Evolutionary conservation across 2,329 filamentous ascomycete species (phyloP), one percentile per base, ranked within the genome.

Genomic region (Orbilia blumenaviensis): DNA sequence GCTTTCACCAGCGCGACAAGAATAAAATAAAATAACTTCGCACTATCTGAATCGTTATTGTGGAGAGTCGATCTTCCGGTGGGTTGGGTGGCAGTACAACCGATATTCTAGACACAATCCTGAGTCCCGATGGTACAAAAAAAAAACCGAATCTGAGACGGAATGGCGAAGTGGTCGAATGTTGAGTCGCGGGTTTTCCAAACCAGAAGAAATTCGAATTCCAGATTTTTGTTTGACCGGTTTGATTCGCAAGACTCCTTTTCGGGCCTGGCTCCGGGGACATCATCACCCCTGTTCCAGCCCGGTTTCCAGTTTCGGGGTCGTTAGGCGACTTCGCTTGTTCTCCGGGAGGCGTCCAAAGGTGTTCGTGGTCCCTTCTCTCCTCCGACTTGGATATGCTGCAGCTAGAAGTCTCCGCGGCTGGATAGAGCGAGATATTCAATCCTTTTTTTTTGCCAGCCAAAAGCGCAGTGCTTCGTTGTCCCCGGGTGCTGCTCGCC

Each of bases 201-300:
- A n/a, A 56, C 56, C 54, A 71, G 56, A 60, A n/a, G 56, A 62
- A 54, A 62, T 62, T 48, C 61, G 36, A 54, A 54, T 54, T 62
- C 34, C 61, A 32, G 52, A 61, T 66, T 52, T 66, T 52, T 50
- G 62, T 74, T 74, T 74, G 69, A 66, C 64, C 54, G 42, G 66
- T 69, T 69, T 69, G 66, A 56, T 73, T 73, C 68, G 68, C 60
- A 23, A 42, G 56, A 54, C 68, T 73, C 68, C 68, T 73, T 74
- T 74, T 74, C 69, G 62, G 69, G 69, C 62, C 52, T 74, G 61
- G 34, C 50, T 42, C 69, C 61, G 61, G 66, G 25, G 42, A 1
- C 36, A 52, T 16, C 41, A 34, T n/a, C 41, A 42, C 64, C 46
- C 38, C 54, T 69, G 66, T 62, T 27, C 27, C 21, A 34, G n/a